Evolutionary conservation across 1,284 basidiomycete species (phyloP), one percentile per base, ranked within the genome.

Genomic region (Fistulinella cinereoalba): DNA sequence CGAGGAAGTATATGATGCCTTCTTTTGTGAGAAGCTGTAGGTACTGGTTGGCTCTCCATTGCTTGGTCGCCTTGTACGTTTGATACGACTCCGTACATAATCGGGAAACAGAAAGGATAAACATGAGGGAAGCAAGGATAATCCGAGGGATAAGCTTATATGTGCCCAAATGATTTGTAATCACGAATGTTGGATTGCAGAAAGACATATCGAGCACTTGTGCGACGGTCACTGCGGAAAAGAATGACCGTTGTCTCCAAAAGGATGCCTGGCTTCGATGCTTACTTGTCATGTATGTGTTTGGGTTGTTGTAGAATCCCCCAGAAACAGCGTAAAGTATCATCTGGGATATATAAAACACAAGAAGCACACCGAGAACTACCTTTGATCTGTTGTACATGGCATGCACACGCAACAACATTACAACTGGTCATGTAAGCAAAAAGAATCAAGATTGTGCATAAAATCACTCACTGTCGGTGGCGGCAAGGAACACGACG

Each of bases 361-460:
- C 25, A 12, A 62, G 46, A 5, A 59, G 56, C 15, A 48, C 18
- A 6, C 46, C 43, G 13, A 59, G 27, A 18, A 61, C 23, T 11
- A 43, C 25, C 53, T 11, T 58, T 21, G 53, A 57, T 44, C 33
- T 42, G 25, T 40, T 23, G 44, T 62, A 63, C 46, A 63, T 47
- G 13, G 60, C 53, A 25, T 63, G 61, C 13, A 61, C 43, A 2
- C 60, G 56, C 9, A 59, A 28, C 34, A 59, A 58, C 57, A 62
- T 59, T 25, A 62, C 46, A 10, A 57, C 60, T 62, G 28, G n/a
- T 39, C 2, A 12, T n/a, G 18, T 4, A 21, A 4, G 10, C 27
- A 18, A 4, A 27, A 6, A 3, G 10, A 19, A 44, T 24, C 18
- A 3, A 15, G 2, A 32, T 9, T 3, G 31, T 16, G 4, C 3